Evolutionary conservation across 352 stramenopile species (phyloP), one percentile per base, ranked within the genome.

Genomic region (Thalassiosira allenii): DNA sequence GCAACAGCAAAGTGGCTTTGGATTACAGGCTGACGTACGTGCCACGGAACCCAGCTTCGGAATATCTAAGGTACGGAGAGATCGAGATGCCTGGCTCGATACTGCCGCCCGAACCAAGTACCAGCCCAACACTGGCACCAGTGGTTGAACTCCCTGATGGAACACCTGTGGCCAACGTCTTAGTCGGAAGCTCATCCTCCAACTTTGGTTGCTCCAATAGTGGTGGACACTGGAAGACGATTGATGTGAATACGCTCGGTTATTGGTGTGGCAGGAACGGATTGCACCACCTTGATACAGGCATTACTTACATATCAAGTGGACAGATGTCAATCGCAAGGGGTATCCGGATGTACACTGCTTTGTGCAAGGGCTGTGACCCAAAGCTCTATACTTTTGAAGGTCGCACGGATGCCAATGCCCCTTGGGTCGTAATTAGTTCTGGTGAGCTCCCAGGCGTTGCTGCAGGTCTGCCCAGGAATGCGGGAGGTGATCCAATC

Each of bases 361-460:
- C 37, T 17, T 17, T 17, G 9, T 75, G 66, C 32, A 32, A 0
- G 1, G 40, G 25, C 20, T 73, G 57, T 27, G 70, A 71, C 34
- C 34, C 30, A 14, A 27, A 70, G 1, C 17, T 40, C 14, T 79
- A 73, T 33, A 53, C 52, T 14, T 56, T 79, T 4, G 47, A 62
- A 33, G 70, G 70, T 73, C 70, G 70, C 34, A n/a, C 44, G 11
- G 59, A 74, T 64, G 47, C 58, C 27, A 47, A n/a, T 6, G 22
- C 32, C 8, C 11, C 27, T 4, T 79, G 70, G 70, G 70, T 63
- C 22, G 43, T 61, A 41, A 72, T 78, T 20, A 22, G 2, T 6
- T 43, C 20, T 0, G 68, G 58, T 27, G 41, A 62, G 12, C 64
- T 78, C 8, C 56, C 54, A 8, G 65, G 54, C 32, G 33, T 30